phyloP scores from a whole-genome alignment of 768 basidiomycete species.

The Cytidiella melzeri region DNA sequence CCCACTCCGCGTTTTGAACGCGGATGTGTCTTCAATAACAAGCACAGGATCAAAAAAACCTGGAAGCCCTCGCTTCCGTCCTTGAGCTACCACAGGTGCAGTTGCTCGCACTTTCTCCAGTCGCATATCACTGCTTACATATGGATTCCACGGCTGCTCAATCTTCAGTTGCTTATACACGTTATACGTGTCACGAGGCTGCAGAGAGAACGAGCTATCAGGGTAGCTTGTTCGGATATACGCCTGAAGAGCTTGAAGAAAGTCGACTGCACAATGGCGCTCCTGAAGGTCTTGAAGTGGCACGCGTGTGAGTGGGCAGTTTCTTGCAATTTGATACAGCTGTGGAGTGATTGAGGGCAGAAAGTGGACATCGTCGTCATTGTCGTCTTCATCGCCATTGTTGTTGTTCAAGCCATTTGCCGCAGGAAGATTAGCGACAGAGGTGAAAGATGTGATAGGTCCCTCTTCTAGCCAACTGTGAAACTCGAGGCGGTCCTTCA shows the following conservation, averaged over 20 bases:
- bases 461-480: neutral
- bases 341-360: neutral
- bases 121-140: neutral
- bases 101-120: conserved; percentile 1
- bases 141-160: neutral
- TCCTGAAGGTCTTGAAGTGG: neutral
- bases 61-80: neutral
- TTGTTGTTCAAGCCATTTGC: too few relatives aligned
- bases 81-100: neutral
- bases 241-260: neutral
- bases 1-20: neutral
- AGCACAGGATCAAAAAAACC: conserved; percentile 3
- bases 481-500: neutral
- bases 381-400: neutral
- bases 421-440: too few relatives aligned
- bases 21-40: neutral
- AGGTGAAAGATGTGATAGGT: neutral
- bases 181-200: neutral
- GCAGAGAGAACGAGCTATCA: neutral
- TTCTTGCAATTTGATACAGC: conserved; percentile 2
- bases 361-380: conserved; percentile 5
- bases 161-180: conserved; percentile 9
- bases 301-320: neutral
- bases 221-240: neutral
- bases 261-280: neutral